Base-by-base conservation (phyloP, 2,329 filamentous ascomycete genomes). In the Fusarium liriodendri region DNA sequence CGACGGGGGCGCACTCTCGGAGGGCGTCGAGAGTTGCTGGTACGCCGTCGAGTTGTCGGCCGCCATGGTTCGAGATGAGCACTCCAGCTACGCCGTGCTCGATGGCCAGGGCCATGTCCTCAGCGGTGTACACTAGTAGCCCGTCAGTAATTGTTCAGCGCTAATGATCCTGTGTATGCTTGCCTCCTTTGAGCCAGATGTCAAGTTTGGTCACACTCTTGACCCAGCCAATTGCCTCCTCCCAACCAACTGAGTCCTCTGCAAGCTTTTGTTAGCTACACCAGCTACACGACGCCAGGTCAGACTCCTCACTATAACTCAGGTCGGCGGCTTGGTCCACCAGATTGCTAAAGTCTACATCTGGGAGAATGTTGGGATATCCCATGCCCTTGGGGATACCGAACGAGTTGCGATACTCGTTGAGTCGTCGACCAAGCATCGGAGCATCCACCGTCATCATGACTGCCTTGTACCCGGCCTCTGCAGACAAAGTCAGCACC, bases 391-490 rank as follows among this genome's bases (percentile, higher is more conserved):
- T 63, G 29, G 72, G 72, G 4, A 75, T 54, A 5, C 76, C 62
- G 58, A 78, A 77, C 42, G 66, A 74, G 75, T 80, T 66, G 27
- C 73, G 66, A 13, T 69, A 72, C 62, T 80, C 66, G 62, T 77
- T 76, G 37, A 77, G 63, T 6, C 75, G 71, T 62, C 62, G 73
- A 20, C 73, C 73, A 32, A 76, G 71, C 22, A 75, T 71, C 1
- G 77, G 77, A 4, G 71, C 72, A 37, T 80, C 78, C 3, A 80
- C 67, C 3, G 79, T 79, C 40, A 80, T 69, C 5, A 80, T 73
- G 20, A 80, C 69, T 18, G 78, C 78, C 55, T 77, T 80, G 68
- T 73, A 78, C 16, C 75, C 71, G 32, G 67, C 63, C 33, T 20
- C 65, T 67, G 11, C 13, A 20, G 27, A 25, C 22, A 33, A 38